Evolutionary conservation across 768 basidiomycete genomes (phyloP).

Genomic region (Leccinum barrowsii): DNA sequence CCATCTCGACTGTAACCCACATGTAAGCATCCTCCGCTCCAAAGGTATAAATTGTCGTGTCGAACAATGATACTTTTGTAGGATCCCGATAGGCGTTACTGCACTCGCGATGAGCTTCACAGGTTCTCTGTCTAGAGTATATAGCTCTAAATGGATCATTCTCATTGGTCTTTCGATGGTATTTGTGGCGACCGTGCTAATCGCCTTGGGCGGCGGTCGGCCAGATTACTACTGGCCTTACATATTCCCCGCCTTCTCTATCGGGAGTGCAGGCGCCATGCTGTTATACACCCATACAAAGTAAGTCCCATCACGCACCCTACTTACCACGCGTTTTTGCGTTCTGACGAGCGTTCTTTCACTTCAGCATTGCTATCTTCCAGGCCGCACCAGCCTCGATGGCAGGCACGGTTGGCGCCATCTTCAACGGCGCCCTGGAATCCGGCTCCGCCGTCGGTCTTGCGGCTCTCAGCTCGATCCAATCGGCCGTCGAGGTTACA

Average conservation of each 20-base stretch:
- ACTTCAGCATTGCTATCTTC: conserved; percentile 47
- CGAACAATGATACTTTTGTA: conserved; percentile 10
- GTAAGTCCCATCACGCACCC: conserved; percentile 30
- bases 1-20: conserved; percentile 37
- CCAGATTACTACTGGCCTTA: conserved; percentile 44
- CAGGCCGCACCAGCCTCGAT: conserved; percentile 44
- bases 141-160: conserved; percentile 44
- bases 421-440: conserved; percentile 55
- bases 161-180: conserved; percentile 38
- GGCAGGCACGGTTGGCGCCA: conserved; percentile 54
- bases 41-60: background rate
- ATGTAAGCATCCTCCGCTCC: conserved; percentile 27
- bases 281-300: conserved; percentile 46
- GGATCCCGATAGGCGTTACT: conserved; percentile 41
- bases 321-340: background rate
- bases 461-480: conserved; percentile 48
- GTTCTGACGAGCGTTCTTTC: background rate
- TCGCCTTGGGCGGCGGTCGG: conserved; percentile 40
- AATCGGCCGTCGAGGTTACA: conserved; percentile 39
- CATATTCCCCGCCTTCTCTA: conserved; percentile 47
- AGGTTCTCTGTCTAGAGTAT: conserved; percentile 36
- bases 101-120: conserved; percentile 37
- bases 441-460: conserved; percentile 50
- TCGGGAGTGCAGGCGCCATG: conserved; percentile 46
- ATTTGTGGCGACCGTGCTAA: conserved; percentile 39